Base-by-base conservation (phyloP, 441 rosid genomes). In the Geranium incanum region DNA sequence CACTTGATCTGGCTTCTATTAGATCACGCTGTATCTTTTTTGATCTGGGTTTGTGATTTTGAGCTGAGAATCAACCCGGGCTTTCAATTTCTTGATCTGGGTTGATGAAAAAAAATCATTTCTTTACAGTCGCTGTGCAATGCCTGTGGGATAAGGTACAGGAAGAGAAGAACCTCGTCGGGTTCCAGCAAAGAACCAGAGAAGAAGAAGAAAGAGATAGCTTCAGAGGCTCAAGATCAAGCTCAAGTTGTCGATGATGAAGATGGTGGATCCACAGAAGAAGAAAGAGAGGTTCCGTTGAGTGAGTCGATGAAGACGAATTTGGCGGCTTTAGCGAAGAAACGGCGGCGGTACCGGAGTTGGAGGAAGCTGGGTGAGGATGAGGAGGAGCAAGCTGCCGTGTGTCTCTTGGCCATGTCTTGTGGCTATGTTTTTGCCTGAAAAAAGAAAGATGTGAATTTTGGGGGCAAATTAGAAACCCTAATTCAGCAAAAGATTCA, bases 341-440 rank as follows among this genome's bases (percentile, higher is more conserved):
- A 55, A 18, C n/a, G 15, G 15, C 62, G 15, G 62, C 16, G 62
- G 62, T 55, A 18, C 62, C 16, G 62, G 62, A 55, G 21, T 6
- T 13, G 21, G 18, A 55, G 18, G 62, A 16, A 55, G 62, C 16
- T 55, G 62, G 62, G 62, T n/a, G 48, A 41, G 48, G 33, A 28
- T 28, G 62, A 55, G 62, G 62, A 55, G 18, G 62, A 55, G 18
- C 62, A 57, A 57, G 63, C 63, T 15, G 63, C 63, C 3, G 63
- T 57, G 63, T 57, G 63, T 2, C 8, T 57, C 23, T 57, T 57
- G 63, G 63, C 63, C 23, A 57, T 57, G 63, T 57, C 63, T 5
- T 57, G 63, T 57, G 63, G 63, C 19, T 57, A 57, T 16, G 63
- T 57, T 57, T 57, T 57, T 57, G 63, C 23, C 28, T 57, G 63